Percentiles rank a stretch among this genome's conserved stretches.
Evolutionary conservation across 140 eudicot species (phyloP).

Genomic region (Eryngium alpinum): DNA sequence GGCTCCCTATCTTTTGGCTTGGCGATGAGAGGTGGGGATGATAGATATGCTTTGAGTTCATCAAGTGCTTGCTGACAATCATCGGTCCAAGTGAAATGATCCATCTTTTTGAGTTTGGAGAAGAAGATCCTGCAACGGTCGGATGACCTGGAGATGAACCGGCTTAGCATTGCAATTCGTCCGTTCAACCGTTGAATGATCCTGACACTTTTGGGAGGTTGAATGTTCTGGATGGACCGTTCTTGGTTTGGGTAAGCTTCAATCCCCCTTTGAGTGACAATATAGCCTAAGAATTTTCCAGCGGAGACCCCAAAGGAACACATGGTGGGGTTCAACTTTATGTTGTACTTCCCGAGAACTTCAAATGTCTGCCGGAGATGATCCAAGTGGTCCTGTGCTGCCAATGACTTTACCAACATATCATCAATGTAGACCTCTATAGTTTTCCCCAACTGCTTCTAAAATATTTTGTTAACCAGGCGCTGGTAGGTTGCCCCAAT

Average conservation of each 20-base stretch:
- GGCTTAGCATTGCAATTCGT: not conserved
- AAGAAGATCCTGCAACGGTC: too few relatives aligned
- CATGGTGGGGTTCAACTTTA: not conserved
- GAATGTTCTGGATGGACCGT: not conserved
- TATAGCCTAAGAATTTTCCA: not conserved
- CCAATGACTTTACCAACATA: not conserved
- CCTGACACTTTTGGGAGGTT: not conserved
- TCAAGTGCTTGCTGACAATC: too few relatives aligned
- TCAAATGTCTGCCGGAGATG: not conserved
- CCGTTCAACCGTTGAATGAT: not conserved
- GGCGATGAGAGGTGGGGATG: not conserved
- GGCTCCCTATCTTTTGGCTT: not conserved
- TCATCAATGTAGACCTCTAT: not conserved
- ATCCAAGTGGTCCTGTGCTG: not conserved
- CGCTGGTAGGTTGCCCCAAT: not conserved
- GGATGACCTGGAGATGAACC: not conserved
- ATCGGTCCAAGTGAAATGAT: too few relatives aligned
- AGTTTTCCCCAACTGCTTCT: not conserved
- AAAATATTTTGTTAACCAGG: not conserved
- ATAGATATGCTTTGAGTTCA: too few relatives aligned
- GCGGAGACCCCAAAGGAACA: not conserved
- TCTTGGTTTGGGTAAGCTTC: not conserved
- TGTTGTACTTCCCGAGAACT: not conserved
- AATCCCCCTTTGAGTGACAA: not conserved
- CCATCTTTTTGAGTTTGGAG: too few relatives aligned